Conservation (phyloP, 345 rosid species). For the Odontarrhena argentea region DNA sequence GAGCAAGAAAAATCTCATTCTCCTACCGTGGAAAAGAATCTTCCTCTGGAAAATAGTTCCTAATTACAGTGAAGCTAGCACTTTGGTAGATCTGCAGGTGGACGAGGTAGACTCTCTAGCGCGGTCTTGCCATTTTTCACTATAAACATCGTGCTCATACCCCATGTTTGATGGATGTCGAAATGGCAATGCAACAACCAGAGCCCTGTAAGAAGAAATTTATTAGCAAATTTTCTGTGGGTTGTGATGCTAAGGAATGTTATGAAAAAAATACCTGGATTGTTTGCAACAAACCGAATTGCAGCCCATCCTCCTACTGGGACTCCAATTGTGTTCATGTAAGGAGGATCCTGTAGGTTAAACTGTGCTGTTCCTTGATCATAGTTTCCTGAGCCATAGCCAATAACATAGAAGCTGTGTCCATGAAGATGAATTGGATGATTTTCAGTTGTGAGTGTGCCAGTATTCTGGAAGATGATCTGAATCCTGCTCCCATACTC, state of each 20-base stretch:
- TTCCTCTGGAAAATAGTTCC: conserved; percentile 12
- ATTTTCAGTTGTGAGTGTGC: conserved; percentile 72
- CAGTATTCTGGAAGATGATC: conserved; percentile 74
- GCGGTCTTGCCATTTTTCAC: conserved; percentile 69
- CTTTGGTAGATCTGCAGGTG: conserved; percentile 73
- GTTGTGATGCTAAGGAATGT: conserved; percentile 26
- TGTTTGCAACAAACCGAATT: conserved; percentile 71
- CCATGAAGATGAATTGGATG: conserved; percentile 96
- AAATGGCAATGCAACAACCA: conserved; percentile 93
- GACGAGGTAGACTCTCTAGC: conserved; percentile 66
- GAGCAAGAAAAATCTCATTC: neutral
- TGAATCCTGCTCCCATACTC: conserved; percentile 74
- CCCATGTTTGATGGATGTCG: conserved; percentile 81
- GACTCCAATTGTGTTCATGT: conserved; percentile 84
- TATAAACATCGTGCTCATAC: conserved; percentile 67
- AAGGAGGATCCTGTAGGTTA: conserved; percentile 80
- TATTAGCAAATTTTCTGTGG: conserved; percentile 26
- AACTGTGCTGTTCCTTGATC: conserved; percentile 52
- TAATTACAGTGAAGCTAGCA: conserved; percentile 51
- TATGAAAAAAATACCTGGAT: conserved; percentile 57
- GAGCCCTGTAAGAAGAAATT: conserved; percentile 51
- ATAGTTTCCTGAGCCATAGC: conserved; percentile 69
- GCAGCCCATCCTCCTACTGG: conserved; percentile 97
- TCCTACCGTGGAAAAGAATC: neutral
- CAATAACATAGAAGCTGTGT: conserved; percentile 79